These are phyloP conservation scores for Prunella vulgaris DNA, from an alignment of 257 asterid species.

Conservation along the genomic window DNA sequence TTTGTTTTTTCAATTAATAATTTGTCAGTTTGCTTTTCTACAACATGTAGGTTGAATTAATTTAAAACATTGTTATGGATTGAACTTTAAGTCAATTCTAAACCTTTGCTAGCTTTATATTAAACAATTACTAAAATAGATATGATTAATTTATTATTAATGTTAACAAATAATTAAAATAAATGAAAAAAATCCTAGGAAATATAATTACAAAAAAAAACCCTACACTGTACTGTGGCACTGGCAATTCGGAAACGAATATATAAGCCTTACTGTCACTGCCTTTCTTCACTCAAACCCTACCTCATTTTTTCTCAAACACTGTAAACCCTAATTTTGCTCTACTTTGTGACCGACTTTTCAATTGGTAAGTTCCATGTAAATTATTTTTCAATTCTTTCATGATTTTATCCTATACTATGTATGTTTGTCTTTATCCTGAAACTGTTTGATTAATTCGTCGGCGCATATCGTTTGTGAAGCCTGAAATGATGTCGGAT, in stretches of 20 bases:
- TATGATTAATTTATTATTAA: too few species aligned
- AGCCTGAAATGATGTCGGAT: conserved; percentile 65
- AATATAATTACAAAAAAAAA: background rate
- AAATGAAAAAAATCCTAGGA: background rate
- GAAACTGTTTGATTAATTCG: background rate
- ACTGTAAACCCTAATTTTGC: conserved; percentile 29
- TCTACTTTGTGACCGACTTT: background rate
- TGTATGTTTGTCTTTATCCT: background rate
- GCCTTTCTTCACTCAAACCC: conserved; percentile 29
- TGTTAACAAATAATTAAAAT: background rate
- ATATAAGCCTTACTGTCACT: conserved; percentile 18
- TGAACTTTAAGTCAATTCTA: too few species aligned
- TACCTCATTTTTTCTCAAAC: conserved; percentile 5
- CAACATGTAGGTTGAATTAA: too few species aligned
- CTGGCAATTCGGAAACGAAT: conserved; percentile 7
- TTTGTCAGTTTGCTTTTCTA: too few species aligned
- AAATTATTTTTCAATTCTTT: background rate
- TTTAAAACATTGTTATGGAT: too few species aligned
- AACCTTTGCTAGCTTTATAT: too few species aligned
- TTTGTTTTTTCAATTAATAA: too few species aligned
- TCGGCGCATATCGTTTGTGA: conserved; percentile 9
- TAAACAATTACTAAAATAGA: too few species aligned
- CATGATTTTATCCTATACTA: background rate
- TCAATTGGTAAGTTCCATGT: conserved; percentile 27
- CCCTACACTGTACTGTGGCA: conserved; percentile 15